These are phyloP conservation scores for Debaryomycetaceae sp. DNA, from an alignment of 1,139 yeast genomes.

Conservation along the genomic window DNA sequence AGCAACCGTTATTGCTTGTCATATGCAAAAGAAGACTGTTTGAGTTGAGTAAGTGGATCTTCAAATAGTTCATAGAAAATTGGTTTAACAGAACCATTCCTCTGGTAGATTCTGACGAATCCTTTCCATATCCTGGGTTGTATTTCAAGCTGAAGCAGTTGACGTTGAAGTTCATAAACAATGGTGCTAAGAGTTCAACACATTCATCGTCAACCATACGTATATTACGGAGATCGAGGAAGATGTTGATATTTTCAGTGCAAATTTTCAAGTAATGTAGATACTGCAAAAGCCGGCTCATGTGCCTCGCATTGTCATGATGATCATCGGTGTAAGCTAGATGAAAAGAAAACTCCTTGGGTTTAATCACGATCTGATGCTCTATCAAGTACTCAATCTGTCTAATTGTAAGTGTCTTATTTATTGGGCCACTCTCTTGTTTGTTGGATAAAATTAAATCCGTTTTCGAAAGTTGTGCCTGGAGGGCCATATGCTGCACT, in stretches of 20 bases:
- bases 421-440: not conserved
- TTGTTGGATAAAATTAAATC: conserved; percentile 13
- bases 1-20: conserved; percentile 1
- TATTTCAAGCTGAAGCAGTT: conserved; percentile 11
- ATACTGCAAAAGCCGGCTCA: conserved; percentile 1
- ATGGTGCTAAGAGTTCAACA: not conserved
- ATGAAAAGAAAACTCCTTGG: conserved; percentile 16
- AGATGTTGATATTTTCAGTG: conserved; percentile 10
- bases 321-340: conserved; percentile 2
- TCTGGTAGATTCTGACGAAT: not conserved
- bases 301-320: not conserved
- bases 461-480: conserved; percentile 12
- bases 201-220: not conserved
- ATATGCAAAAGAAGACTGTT: conserved; percentile 10
- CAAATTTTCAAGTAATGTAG: conserved; percentile 7
- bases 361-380: conserved; percentile 16
- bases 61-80: conserved; percentile 9
- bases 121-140: conserved; percentile 3
- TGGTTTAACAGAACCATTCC: not conserved
- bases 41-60: conserved; percentile 12
- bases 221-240: conserved; percentile 1
- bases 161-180: conserved; percentile 6
- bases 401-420: not conserved
- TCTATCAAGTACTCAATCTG: conserved; percentile 14
- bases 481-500: conserved; percentile 17